phyloP scores from a whole-genome alignment of 345 rosid genomes.

The Cardiospermum halicacabum region DNA sequence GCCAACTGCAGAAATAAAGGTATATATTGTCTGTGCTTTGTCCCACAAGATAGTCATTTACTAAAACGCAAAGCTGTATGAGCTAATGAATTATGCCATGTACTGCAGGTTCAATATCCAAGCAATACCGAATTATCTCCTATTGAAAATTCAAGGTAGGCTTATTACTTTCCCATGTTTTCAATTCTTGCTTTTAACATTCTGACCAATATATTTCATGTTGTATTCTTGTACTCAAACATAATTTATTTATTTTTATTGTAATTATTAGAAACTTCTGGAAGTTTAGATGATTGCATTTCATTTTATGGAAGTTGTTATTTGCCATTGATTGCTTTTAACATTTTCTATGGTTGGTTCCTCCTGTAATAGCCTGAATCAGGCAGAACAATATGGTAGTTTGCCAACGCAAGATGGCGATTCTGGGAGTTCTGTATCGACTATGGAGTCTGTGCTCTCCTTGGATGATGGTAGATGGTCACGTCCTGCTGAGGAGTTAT shows the following conservation, averaged over 20 bases:
- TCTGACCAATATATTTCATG: not conserved
- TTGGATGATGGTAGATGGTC: conserved; percentile 93
- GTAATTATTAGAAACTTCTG: not conserved
- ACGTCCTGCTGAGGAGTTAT: conserved; percentile 40
- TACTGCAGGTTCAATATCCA: conserved; percentile 74
- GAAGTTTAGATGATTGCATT: not conserved
- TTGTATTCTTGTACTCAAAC: not conserved
- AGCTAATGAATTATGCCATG: conserved; percentile 23
- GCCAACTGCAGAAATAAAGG: conserved; percentile 75
- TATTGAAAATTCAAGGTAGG: conserved; percentile 47
- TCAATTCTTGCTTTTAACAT: conserved; percentile 3
- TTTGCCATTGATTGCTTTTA: conserved; percentile 19
- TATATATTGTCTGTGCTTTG: conserved; percentile 22
- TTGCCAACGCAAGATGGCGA: conserved; percentile 39
- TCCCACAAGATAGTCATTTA: conserved; percentile 1
- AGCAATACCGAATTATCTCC: conserved; percentile 48
- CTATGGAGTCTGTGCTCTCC: conserved; percentile 81
- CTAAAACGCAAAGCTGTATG: conserved; percentile 12
- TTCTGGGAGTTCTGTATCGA: conserved; percentile 34
- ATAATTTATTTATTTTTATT: not conserved
- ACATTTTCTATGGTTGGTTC: conserved; percentile 20
- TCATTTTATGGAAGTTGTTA: not conserved
- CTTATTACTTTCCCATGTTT: not conserved
- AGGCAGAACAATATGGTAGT: conserved; percentile 36
- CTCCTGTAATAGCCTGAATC: conserved; percentile 41